Evolutionary conservation across 2,329 filamentous ascomycete genomes (phyloP), one percentile per base, ranked within the genome.

Genomic region (Alternaria infectoria): DNA sequence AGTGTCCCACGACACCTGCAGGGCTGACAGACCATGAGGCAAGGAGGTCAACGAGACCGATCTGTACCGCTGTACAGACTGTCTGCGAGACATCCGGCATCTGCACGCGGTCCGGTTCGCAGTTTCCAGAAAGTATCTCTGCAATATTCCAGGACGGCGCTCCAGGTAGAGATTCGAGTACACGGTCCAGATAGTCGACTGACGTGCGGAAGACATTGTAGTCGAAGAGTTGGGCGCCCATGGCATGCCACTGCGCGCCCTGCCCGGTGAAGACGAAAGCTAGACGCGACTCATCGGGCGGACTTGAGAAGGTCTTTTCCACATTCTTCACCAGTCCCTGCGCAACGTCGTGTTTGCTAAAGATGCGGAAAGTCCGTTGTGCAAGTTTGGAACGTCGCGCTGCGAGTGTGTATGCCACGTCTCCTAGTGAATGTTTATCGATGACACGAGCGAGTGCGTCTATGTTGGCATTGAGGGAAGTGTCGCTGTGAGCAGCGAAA

Each of bases 221-320:
- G 11, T 30, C n/a, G 11, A 56, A 30, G 13, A 75, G 62, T 26
- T 69, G 62, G 0, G 52, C 43, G 8, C 67, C 73, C 72, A 77
- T 76, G 15, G 19, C 36, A 10, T 21, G 19, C 69, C 69, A 77
- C 40, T 77, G 74, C 2, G 72, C 72, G 21, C 73, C 73, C 57
- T 77, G 74, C 3, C 73, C 74, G 8, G 72, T 76, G 51, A 74
- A 77, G 10, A 75, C 64, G 36, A 70, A 71, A 7, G 54, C 59
- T 2, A 82, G 19, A 15, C 32, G 32, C 0, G 32, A 36, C 19
- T 44, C 17, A 15, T n/a, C 32, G 32, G 32, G 32, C 11, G 13
- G 30, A 32, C 9, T 66, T 45, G 44, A n/a, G 15, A 15, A 11
- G 11, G 36, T 11, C 36, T 55, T 26, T 15, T 45, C 32, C 32